These are phyloP conservation scores for Termitomyces sp. DNA, from an alignment of 768 basidiomycete genomes.

Conservation along the genomic window DNA sequence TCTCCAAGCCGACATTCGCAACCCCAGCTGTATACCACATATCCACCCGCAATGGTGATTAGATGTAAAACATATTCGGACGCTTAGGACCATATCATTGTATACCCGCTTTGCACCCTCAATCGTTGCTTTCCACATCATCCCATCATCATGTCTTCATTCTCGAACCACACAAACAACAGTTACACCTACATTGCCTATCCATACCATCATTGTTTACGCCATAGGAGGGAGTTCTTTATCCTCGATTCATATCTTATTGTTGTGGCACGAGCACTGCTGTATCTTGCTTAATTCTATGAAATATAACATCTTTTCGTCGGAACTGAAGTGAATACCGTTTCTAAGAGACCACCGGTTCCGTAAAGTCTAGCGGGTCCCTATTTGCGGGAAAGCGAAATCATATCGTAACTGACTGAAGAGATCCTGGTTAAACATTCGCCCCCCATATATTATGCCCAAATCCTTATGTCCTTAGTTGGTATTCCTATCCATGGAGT, in stretches of 20 bases:
- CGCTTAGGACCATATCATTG: too few relatives aligned
- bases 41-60: background rate
- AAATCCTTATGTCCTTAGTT: background rate
- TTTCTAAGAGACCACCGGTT: background rate
- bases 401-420: background rate
- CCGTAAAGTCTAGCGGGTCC: too few relatives aligned
- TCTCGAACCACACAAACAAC: background rate
- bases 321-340: background rate
- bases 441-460: too few relatives aligned
- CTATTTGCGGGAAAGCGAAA: too few relatives aligned
- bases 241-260: background rate
- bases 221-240: background rate
- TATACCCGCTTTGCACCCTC: too few relatives aligned
- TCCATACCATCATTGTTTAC: background rate
- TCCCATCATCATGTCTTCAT: too few relatives aligned
- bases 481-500: too few relatives aligned
- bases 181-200: background rate
- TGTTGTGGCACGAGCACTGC: background rate
- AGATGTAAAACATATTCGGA: background rate
- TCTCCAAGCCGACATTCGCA: background rate
- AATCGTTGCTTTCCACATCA: background rate
- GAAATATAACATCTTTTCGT: background rate
- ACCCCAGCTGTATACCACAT: background rate
- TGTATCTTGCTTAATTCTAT: background rate
- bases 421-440: background rate